Conservation (phyloP, 139 green algal genomes). For the Astrephomene gubernaculifera region DNA sequence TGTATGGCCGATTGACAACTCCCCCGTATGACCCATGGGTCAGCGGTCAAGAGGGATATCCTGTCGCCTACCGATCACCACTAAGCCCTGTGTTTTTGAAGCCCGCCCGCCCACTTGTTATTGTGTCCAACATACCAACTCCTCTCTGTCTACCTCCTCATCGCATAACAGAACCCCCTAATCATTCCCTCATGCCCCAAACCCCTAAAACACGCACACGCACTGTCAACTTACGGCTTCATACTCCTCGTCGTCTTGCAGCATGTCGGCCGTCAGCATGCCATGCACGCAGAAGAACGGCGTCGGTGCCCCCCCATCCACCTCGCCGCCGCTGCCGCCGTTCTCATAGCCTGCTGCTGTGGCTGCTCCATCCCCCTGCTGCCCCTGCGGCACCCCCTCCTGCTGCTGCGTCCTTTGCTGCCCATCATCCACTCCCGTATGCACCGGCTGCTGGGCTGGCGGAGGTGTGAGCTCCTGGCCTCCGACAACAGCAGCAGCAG, state of each 20-base stretch:
- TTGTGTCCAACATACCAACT: background rate
- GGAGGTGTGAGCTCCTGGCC: no score
- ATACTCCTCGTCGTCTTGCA: conserved; percentile 75
- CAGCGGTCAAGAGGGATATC: no score
- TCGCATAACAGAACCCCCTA: background rate
- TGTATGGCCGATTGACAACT: no score
- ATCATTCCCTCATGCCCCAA: no score
- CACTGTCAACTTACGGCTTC: conserved; percentile 53
- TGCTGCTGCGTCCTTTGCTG: background rate
- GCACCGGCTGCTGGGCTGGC: background rate
- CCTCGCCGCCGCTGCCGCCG: background rate
- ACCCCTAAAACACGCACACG: background rate
- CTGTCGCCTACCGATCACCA: no score
- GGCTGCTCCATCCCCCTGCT: background rate
- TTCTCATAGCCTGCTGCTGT: background rate
- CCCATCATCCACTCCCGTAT: background rate
- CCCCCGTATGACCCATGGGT: no score
- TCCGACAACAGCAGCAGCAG: background rate
- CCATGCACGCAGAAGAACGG: conserved; percentile 61
- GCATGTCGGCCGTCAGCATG: conserved; percentile 70
- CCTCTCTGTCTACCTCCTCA: background rate
- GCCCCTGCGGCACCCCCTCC: background rate
- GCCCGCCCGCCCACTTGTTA: background rate
- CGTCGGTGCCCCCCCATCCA: conserved; percentile 15
- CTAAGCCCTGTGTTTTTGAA: background rate